Percentiles rank a stretch among this genome's conserved stretches.
These are phyloP conservation scores for Datisca glomerata DNA, from an alignment of 306 rosid genomes.

Conservation along the genomic window DNA sequence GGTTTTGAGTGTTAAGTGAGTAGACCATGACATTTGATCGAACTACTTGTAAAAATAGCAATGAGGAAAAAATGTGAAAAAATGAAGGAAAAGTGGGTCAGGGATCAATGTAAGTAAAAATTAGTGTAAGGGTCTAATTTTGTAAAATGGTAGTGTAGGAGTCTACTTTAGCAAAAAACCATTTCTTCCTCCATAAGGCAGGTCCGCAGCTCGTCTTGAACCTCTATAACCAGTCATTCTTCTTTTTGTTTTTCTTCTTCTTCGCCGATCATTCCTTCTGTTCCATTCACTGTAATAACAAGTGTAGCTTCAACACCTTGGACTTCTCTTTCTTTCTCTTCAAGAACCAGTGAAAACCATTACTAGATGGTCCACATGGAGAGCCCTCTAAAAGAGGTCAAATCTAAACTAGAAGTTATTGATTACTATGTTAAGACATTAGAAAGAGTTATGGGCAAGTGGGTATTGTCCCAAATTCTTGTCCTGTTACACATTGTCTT, in stretches of 20 bases:
- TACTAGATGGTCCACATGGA: slow-evolving; percentile 70
- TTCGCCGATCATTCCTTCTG: slow-evolving; percentile 8
- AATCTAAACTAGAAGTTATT: slow-evolving; percentile 35
- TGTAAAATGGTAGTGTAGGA: no score
- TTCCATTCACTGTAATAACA: slow-evolving; percentile 12
- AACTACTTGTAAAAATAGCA: no score
- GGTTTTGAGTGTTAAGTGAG: no score
- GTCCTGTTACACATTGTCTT: not conserved
- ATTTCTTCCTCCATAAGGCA: no score
- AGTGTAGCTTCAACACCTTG: slow-evolving; percentile 24
- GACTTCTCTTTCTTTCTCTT: slow-evolving; percentile 22
- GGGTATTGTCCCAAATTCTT: slow-evolving; percentile 6
- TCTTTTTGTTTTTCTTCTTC: slow-evolving; percentile 19
- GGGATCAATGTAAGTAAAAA: no score
- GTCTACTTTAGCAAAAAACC: no score
- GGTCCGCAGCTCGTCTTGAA: no score
- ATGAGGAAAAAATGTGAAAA: no score
- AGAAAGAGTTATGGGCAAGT: slow-evolving; percentile 52
- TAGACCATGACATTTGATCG: no score
- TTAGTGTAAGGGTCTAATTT: no score
- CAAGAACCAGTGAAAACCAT: slow-evolving; percentile 26
- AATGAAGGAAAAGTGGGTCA: no score
- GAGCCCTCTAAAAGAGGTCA: slow-evolving; percentile 32
- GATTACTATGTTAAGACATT: slow-evolving; percentile 48
- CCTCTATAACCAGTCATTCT: no score